Evolutionary conservation across 345 rosid species (phyloP).

Genomic region (Sonneratia caseolaris): DNA sequence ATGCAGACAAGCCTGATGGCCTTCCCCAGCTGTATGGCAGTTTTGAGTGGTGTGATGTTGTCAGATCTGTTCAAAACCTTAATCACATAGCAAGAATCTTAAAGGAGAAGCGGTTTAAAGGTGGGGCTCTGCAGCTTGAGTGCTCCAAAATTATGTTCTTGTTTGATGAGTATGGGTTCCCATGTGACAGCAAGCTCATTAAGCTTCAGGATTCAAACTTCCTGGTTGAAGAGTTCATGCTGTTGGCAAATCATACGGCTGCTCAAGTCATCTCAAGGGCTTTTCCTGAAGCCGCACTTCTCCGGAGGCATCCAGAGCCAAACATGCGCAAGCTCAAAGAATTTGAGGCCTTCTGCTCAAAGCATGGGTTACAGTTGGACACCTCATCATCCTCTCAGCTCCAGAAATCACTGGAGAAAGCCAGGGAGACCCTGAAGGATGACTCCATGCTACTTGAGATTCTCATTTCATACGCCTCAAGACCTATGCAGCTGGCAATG

Average conservation of each 20-base stretch:
- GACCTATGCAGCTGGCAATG: conserved; percentile 69
- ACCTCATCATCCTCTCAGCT: conserved; percentile 63
- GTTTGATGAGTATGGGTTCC: conserved; percentile 67
- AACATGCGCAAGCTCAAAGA: conserved; percentile 75
- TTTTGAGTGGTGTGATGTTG: conserved; percentile 56
- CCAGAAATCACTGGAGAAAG: conserved; percentile 44
- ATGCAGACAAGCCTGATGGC: conserved; percentile 13
- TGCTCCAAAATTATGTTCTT: conserved; percentile 39
- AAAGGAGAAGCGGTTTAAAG: conserved; percentile 48
- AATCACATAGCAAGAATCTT: conserved; percentile 45
- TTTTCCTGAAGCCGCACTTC: conserved; percentile 62
- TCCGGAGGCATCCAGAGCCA: conserved; percentile 88
- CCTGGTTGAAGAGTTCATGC: conserved; percentile 93
- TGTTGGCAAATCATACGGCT: conserved; percentile 75
- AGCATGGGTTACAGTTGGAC: conserved; percentile 65
- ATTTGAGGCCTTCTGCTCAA: conserved; percentile 64
- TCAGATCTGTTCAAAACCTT: conserved; percentile 48
- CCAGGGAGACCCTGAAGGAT: conserved; percentile 55
- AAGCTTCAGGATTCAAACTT: conserved; percentile 42
- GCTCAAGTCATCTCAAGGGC: conserved; percentile 85
- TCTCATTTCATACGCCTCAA: conserved; percentile 58
- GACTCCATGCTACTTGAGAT: conserved; percentile 54
- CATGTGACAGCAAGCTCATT: conserved; percentile 43
- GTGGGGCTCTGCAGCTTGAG: conserved; percentile 72
- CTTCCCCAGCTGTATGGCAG: conserved; percentile 50